Evolutionary conservation across 768 basidiomycete species (phyloP).

Genomic region (Clitopilus hobsonii): DNA sequence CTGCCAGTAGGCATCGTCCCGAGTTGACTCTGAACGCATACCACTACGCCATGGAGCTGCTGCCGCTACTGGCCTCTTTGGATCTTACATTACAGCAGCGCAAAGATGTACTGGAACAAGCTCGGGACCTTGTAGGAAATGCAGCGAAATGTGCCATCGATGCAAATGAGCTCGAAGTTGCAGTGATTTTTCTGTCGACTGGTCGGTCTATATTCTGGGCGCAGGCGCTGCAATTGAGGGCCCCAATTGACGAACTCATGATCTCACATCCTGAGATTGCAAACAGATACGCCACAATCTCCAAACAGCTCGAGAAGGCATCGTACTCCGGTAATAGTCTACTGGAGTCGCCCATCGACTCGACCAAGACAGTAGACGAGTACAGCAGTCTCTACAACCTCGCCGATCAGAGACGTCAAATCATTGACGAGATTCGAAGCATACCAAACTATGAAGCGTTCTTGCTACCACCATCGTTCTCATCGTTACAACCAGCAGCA

Average conservation of each 20-base stretch:
- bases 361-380: not conserved
- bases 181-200: conserved; percentile 23
- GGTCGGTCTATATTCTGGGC: conserved; percentile 29
- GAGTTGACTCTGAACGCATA: not conserved
- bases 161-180: conserved; percentile 13
- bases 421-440: not conserved
- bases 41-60: not conserved
- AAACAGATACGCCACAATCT: not conserved
- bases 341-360: not conserved
- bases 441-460: not conserved
- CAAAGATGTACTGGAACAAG: not conserved
- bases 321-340: not conserved
- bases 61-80: not conserved
- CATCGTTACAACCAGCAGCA: not conserved
- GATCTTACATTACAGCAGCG: not conserved
- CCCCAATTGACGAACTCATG: conserved; percentile 14
- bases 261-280: conserved; percentile 9
- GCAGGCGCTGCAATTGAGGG: conserved; percentile 20
- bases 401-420: not conserved
- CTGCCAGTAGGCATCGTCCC: not conserved
- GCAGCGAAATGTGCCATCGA: not conserved
- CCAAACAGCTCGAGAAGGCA: not conserved
- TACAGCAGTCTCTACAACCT: not conserved
- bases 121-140: not conserved
- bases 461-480: not conserved